Conservation (phyloP, 176 grass and related monocot genomes). For the Pharus latifolius region DNA sequence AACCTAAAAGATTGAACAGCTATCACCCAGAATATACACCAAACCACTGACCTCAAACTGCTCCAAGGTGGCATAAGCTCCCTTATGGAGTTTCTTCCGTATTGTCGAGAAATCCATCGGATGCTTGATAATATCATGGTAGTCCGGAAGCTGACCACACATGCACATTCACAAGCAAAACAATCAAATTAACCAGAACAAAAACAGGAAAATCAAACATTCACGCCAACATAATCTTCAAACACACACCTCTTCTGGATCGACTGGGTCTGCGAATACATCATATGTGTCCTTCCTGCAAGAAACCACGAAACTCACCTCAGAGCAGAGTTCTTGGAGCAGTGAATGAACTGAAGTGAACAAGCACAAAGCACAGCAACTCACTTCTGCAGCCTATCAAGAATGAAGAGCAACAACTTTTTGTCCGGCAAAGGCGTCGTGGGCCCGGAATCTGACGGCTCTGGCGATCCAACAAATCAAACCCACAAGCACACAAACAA, state of each 20-base stretch:
- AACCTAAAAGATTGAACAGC: background rate
- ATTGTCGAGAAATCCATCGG: constrained; percentile 95
- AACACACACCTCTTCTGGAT: constrained; percentile 69
- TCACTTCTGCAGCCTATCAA: constrained; percentile 98
- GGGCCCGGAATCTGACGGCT: constrained; percentile 77
- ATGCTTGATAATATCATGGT: constrained; percentile 87
- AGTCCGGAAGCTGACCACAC: constrained; percentile 71
- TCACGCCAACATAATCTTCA: background rate
- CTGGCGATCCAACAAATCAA: constrained; percentile 33
- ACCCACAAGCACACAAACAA: constrained; percentile 21
- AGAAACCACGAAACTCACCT: constrained; percentile 24
- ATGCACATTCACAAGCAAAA: constrained; percentile 17
- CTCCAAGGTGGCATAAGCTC: constrained; percentile 61
- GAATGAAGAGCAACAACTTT: constrained; percentile 93
- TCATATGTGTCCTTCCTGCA: constrained; percentile 94
- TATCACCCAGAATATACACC: background rate
- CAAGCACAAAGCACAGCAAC: constrained; percentile 27
- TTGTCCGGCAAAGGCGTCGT: constrained; percentile 93
- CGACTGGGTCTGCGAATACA: constrained; percentile 84
- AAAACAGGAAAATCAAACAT: constrained; percentile 1
- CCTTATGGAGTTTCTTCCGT: constrained; percentile 61
- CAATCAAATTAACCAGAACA: constrained; percentile 4
- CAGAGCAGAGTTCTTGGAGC: background rate
- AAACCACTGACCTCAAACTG: constrained; percentile 74
- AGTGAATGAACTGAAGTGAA: background rate